Evolutionary conservation across 345 rosid genomes (phyloP).

Genomic region (Acer saccharum): DNA sequence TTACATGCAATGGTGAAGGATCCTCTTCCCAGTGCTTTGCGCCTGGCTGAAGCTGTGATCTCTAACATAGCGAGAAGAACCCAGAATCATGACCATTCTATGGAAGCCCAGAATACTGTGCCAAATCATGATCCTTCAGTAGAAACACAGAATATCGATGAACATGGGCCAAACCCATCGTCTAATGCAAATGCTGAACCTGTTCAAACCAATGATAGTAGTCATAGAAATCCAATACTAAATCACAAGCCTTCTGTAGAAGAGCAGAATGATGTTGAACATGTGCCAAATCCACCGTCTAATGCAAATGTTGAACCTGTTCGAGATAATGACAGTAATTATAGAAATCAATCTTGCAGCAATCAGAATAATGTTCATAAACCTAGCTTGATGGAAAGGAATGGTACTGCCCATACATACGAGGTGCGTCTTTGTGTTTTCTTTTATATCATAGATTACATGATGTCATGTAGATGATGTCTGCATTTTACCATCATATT

Average conservation of each 20-base stretch:
- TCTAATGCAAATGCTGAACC: not conserved
- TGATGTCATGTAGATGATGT: not conserved
- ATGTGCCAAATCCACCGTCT: not conserved
- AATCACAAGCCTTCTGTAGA: conserved; percentile 7
- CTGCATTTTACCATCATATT: not conserved
- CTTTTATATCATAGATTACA: not conserved
- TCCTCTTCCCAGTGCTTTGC: conserved; percentile 53
- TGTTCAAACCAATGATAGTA: conserved; percentile 17
- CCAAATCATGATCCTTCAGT: conserved; percentile 7
- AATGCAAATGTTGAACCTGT: not conserved
- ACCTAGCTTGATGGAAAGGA: conserved; percentile 53
- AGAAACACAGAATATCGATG: conserved; percentile 18
- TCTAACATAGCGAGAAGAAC: conserved; percentile 14
- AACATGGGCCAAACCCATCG: conserved; percentile 1
- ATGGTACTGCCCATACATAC: conserved; percentile 45
- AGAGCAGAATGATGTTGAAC: conserved; percentile 18
- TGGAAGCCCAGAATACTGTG: conserved; percentile 15
- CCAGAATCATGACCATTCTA: conserved; percentile 1
- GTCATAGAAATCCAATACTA: conserved; percentile 8
- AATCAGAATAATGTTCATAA: conserved; percentile 27
- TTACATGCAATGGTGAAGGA: conserved; percentile 45
- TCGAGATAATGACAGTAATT: conserved; percentile 16
- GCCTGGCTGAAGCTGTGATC: conserved; percentile 33
- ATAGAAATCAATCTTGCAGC: conserved; percentile 18
- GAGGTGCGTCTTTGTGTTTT: conserved; percentile 40